A percentile compares a stretch with the other conserved stretches of the same genome.
Conservation (phyloP, 177 flowering plant species). For the Vitis hybrid region DNA sequence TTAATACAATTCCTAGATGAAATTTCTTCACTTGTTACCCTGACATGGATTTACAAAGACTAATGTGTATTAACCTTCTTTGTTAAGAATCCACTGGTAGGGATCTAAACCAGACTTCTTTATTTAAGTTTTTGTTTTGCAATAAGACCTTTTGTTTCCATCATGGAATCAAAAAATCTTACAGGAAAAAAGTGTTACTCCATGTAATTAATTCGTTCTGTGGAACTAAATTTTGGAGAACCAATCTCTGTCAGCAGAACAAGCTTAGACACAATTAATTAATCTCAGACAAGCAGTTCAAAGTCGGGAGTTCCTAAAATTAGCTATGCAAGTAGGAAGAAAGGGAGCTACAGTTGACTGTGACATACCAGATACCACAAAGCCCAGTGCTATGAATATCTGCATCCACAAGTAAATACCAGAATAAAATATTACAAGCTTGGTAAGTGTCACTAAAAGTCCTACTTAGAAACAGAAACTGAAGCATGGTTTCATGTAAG, state of each 20-base stretch:
- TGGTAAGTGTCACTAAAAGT: background rate
- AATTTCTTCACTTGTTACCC: no score
- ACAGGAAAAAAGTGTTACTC: background rate
- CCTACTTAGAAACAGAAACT: background rate
- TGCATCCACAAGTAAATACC: slow-evolving; percentile 35
- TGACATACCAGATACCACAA: slow-evolving; percentile 63
- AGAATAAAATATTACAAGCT: background rate
- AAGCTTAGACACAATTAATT: background rate
- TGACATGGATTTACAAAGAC: no score
- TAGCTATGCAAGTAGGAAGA: background rate
- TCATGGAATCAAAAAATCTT: no score
- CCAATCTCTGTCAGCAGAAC: background rate
- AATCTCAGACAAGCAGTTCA: background rate
- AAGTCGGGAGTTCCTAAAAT: background rate
- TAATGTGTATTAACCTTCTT: no score
- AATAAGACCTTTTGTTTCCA: no score
- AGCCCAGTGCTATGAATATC: slow-evolving; percentile 46
- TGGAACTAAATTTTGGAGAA: background rate
- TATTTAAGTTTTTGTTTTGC: no score
- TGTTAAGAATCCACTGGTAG: no score
- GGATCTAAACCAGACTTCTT: no score
- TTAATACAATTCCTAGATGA: no score
- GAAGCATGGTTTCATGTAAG: background rate
- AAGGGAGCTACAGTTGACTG: background rate
- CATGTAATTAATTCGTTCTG: background rate